phyloP scores from a whole-genome alignment of 2,329 filamentous ascomycete genomes.

The Myriosclerotinia duriaeana region DNA sequence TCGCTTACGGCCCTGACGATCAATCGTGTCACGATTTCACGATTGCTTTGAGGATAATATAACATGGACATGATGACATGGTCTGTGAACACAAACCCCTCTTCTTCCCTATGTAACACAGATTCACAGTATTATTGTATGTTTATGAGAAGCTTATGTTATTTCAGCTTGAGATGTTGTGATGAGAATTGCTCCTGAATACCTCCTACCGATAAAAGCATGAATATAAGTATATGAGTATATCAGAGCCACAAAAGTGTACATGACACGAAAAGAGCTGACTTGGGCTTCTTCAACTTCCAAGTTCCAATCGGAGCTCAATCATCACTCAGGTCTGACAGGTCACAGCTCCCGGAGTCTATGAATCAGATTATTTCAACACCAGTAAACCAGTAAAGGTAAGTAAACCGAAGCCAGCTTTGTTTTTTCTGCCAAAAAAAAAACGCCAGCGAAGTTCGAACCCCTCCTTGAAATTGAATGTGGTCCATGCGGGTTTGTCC shows the following conservation, averaged over 20 bases:
- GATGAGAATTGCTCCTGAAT: not conserved
- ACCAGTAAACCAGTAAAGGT: not conserved
- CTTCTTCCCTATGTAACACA: constrained; percentile 14
- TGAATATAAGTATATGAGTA: not conserved
- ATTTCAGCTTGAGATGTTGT: not conserved
- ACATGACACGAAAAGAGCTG: not conserved
- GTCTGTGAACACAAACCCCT: constrained; percentile 22
- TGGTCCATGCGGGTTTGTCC: constrained; percentile 13
- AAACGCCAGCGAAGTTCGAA: constrained; percentile 4
- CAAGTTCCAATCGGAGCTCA: constrained; percentile 12
- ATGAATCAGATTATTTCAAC: not conserved
- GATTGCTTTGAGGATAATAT: constrained; percentile 3
- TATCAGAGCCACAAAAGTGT: constrained; percentile 9
- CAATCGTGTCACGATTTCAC: constrained; percentile 1
- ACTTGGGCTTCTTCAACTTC: constrained; percentile 5
- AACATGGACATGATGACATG: not conserved
- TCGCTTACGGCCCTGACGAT: constrained; percentile 21
- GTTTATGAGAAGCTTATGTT: not conserved
- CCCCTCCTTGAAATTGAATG: constrained; percentile 17
- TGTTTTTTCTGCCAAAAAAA: not conserved
- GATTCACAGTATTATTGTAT: not conserved
- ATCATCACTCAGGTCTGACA: constrained; percentile 1
- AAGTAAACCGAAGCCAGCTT: constrained; percentile 9
- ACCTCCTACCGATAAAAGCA: not conserved
- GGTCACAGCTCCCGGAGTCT: constrained; percentile 5